Evolutionary conservation across 176 grass and related monocot genomes (phyloP), one percentile per base, ranked within the genome.

Genomic region (Carex cristatella): DNA sequence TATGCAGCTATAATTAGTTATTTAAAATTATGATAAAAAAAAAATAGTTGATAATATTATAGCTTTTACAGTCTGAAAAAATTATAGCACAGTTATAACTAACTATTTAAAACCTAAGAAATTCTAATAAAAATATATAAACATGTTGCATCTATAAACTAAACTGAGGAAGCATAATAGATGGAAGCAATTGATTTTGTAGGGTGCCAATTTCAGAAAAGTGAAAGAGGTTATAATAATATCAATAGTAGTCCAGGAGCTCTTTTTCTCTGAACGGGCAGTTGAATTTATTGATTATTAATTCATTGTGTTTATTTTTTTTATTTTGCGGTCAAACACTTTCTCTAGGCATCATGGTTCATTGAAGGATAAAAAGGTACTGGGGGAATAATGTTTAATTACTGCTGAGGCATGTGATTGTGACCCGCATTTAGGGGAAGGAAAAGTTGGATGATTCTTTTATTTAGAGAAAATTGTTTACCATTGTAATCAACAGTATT

Each of bases 351-450:
- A 92, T 87, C 75, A 80, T 85, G 81, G 87, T 80, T 92, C 30
- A 61, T 89, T 75, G 66, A 87, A 84, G 55, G 9, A 60, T 79
- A 72, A 49, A 57, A 61, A 55, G 30, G 33, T 49, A 40, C 3
- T 86, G 68, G 77, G 23, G 59, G n/a, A 4, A 59, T 49, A 37
- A 51, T 61, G 13, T 89, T 86, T 69, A 57, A 27, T 79, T 85
- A 85, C 85, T 89, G 53, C 85, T 83, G 48, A 40, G 27, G 31
- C 90, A 89, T 92, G 87, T 87, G 89, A 79, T 77, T 58, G n/a
- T 60, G 85, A 61, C 55, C 73, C 54, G 44, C 68, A 65, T 35
- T 63, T 13, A 33, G 80, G 65, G 31, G 65, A 75, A 69, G 38
- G 55, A 30, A 56, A 62, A 84, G 46, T 68, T 62, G 11, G 61